These are phyloP conservation scores for Lactifluus volemus DNA, from an alignment of 768 basidiomycete species.

Conservation along the genomic window DNA sequence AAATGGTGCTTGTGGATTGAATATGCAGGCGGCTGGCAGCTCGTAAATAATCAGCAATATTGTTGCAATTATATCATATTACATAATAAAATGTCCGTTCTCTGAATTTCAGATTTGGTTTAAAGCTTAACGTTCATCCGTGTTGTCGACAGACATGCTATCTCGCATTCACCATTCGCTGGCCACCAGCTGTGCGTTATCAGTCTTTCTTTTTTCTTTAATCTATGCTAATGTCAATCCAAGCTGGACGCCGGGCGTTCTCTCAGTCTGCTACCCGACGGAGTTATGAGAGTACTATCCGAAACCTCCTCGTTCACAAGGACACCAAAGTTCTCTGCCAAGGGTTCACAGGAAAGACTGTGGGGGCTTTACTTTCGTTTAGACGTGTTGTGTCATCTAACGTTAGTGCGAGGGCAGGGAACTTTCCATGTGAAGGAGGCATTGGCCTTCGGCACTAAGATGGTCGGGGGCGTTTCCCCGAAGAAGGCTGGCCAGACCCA, in stretches of 20 bases:
- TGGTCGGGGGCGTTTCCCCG: slow-evolving; percentile 96
- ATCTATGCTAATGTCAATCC: neutral
- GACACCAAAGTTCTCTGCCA: slow-evolving; percentile 92
- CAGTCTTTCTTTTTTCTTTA: neutral
- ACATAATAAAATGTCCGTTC: slow-evolving; percentile 1
- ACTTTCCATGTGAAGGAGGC: slow-evolving; percentile 97
- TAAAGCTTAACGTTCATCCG: neutral
- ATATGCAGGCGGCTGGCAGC: slow-evolving; percentile 4
- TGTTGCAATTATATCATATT: neutral
- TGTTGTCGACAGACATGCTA: slow-evolving; percentile 37
- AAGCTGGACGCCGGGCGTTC: slow-evolving; percentile 72
- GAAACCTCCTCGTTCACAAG: slow-evolving; percentile 87
- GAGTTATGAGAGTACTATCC: slow-evolving; percentile 82
- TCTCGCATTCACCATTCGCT: slow-evolving; percentile 53
- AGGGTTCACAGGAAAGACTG: slow-evolving; percentile 93
- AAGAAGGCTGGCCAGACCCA: slow-evolving; percentile 96
- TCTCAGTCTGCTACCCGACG: slow-evolving; percentile 64
- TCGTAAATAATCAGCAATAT: neutral
- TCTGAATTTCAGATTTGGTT: no score
- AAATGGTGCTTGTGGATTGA: slow-evolving; percentile 16
- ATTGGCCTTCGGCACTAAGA: slow-evolving; percentile 88
- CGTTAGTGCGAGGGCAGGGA: slow-evolving; percentile 43
- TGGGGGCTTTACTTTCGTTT: slow-evolving; percentile 24
- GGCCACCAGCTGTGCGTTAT: slow-evolving; percentile 39
- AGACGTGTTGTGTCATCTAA: neutral